phyloP scores from a whole-genome alignment of 768 basidiomycete genomes.

The Russula earlei region DNA sequence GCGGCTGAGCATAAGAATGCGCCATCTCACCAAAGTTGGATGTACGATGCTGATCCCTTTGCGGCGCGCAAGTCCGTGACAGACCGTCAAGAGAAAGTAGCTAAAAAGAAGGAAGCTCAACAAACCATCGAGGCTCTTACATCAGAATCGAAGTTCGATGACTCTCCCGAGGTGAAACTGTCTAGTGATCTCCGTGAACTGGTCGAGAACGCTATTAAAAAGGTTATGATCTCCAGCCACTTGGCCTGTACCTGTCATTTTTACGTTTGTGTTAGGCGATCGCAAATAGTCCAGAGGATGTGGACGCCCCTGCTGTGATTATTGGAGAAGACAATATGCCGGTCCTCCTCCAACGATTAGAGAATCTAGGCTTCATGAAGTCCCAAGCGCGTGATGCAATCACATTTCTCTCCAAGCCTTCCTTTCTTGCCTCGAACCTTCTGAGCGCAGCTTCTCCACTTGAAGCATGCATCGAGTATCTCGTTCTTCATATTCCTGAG shows the following conservation, averaged over 20 bases:
- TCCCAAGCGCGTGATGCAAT: slow-evolving; percentile 43
- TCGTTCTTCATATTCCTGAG: slow-evolving; percentile 77
- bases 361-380: slow-evolving; percentile 55
- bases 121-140: slow-evolving; percentile 14
- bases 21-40: slow-evolving; percentile 70
- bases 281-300: slow-evolving; percentile 40
- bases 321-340: slow-evolving; percentile 36
- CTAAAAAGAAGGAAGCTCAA: slow-evolving; percentile 32
- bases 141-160: slow-evolving; percentile 27
- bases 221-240: slow-evolving; percentile 33
- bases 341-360: slow-evolving; percentile 45
- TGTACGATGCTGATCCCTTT: slow-evolving; percentile 85
- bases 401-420: slow-evolving; percentile 48
- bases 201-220: slow-evolving; percentile 74
- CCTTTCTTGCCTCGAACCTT: slow-evolving; percentile 51
- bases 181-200: slow-evolving; percentile 60
- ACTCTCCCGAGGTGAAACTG: slow-evolving; percentile 77
- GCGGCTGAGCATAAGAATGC: slow-evolving; percentile 57
- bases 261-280: slow-evolving; percentile 34
- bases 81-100: slow-evolving; percentile 50
- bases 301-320: slow-evolving; percentile 27
- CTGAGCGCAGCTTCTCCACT: slow-evolving; percentile 50
- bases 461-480: slow-evolving; percentile 76
- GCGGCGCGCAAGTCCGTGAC: slow-evolving; percentile 58
- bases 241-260: background rate